These are phyloP conservation scores for Fistulina hepatica DNA, from an alignment of 1,284 basidiomycete species.

Conservation along the genomic window DNA sequence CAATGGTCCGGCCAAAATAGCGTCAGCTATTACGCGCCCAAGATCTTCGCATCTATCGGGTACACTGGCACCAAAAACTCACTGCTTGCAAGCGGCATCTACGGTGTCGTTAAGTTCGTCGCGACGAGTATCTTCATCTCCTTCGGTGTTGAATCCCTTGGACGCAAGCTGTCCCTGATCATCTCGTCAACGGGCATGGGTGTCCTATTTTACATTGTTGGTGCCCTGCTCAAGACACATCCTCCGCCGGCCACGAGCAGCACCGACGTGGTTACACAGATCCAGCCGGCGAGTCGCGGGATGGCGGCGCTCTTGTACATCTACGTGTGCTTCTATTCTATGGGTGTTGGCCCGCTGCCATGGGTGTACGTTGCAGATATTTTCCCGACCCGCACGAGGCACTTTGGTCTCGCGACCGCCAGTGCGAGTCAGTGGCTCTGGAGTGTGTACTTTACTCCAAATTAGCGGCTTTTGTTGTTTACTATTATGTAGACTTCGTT, in stretches of 20 bases:
- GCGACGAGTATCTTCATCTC: conserved; percentile 44
- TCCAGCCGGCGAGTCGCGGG: conserved; percentile 25
- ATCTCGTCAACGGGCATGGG: conserved; percentile 78
- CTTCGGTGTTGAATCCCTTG: conserved; percentile 63
- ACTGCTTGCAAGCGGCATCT: conserved; percentile 73
- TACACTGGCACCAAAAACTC: conserved; percentile 48
- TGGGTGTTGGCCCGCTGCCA: conserved; percentile 43
- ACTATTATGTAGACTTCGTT: conserved; percentile 39
- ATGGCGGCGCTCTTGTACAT: conserved; percentile 73
- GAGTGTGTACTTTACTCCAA: conserved; percentile 30
- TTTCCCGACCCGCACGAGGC: conserved; percentile 59
- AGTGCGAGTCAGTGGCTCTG: conserved; percentile 56
- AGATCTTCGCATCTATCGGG: conserved; percentile 62
- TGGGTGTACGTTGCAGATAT: conserved; percentile 63
- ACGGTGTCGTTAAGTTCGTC: conserved; percentile 66
- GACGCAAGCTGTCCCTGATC: conserved; percentile 59
- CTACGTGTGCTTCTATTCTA: conserved; percentile 66
- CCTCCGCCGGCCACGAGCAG: conserved; percentile 32
- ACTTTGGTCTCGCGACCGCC: conserved; percentile 52
- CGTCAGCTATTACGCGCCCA: conserved; percentile 71
- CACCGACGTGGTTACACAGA: conserved; percentile 17
- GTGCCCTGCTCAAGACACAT: conserved; percentile 65
- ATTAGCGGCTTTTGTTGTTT: not conserved
- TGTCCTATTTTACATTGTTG: conserved; percentile 65
- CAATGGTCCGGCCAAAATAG: conserved; percentile 68